Base-by-base conservation (phyloP, 139 green algal genomes). In the Chlamydomonas incerta region DNA sequence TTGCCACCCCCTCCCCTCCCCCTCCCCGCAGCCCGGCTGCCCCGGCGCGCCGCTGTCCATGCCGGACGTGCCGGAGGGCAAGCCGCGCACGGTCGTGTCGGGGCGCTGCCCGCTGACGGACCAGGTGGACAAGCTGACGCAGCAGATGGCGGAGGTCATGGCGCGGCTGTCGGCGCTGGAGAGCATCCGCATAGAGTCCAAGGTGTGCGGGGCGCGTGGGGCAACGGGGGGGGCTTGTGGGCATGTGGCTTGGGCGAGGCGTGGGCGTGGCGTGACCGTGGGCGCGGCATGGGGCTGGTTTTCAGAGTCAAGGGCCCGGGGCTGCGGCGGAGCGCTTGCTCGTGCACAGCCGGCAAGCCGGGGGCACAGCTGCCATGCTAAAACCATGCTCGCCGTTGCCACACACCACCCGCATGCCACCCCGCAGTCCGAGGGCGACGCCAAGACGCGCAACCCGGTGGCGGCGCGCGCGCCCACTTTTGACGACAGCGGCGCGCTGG, bases 111-210 rank as follows among this genome's bases (percentile, higher is more conserved):
- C 80, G 23, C 67, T 85, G 50, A 85, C 80, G 13, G 80, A 85
- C 37, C 66, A 76, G 62, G 80, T 85, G 50, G 41, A 85, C 33
- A 63, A 31, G 80, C 47, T 85, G n/a, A 76, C 80, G 50, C 50
- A 76, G 80, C 80, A 85, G 80, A 85, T 85, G 80, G 66, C 47
- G 33, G 80, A 85, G 80, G 80, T 85, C 34, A 58, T 85, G 66
- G 29, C 29, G 8, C 66, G 80, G 10, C 80, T 85, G 66, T 46
- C 47, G 47, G 66, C 80, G 33, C 34, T 85, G 47, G 80, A 85
- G 66, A 85, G 80, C 66, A 85, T 85, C 66, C 55, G 55, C 13
- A 50, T 85, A 50, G 60, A 73, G 62, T 62, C 75, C 37, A 83
- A 83, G 75, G 41, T 50, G 8, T 8, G 41, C 41, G 5, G 41